Evolutionary conservation across 345 rosid genomes (phyloP), one percentile per base, ranked within the genome.

Genomic region (Viola odorata): DNA sequence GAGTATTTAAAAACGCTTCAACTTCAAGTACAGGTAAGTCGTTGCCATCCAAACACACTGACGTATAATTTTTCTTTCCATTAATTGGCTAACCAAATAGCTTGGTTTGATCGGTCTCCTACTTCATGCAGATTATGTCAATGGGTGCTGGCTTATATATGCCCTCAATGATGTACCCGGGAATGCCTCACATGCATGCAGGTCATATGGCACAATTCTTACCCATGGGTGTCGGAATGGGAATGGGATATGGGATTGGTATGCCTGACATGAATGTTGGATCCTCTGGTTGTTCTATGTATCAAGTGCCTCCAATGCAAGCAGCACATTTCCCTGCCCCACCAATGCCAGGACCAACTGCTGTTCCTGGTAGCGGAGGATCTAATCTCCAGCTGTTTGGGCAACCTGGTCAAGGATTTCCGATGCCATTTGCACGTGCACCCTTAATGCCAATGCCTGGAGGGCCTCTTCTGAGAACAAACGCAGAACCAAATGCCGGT

Each of bases 1-100:
- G 96, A 89, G 60, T 89, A 91, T 81, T 73, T 87, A 48, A 91
- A 89, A 82, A 75, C 85, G 14, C 98, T 91, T 48, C 95, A 89
- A 74, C 80, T 89, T 72, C 96, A 87, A 76, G 87, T 91, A 9
- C 98, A 91, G 86, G 98, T 82, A 66, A 69, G 50, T 45, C 42
- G 32, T 65, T 53, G 63, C 60, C 13, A 3, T 58, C 53, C 41
- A 12, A 4, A 6, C 14, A 23, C 62, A 23, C 32, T 2, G 32
- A 23, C 32, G 32, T 0, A 4, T 4, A 38, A 45, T 37, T 67
- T 23, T 32, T 42, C 12, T 61, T 61, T 53, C 37, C 42, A 53
- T 32, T 50, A 72, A 9, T 45, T 53, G 65, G 50, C 60, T 47
- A 44, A 58, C 72, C n/a, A 37, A 36, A 32, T 37, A 10, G 57